phyloP scores from a whole-genome alignment of 2,329 filamentous ascomycete species.

The Pyricularia grisea region DNA sequence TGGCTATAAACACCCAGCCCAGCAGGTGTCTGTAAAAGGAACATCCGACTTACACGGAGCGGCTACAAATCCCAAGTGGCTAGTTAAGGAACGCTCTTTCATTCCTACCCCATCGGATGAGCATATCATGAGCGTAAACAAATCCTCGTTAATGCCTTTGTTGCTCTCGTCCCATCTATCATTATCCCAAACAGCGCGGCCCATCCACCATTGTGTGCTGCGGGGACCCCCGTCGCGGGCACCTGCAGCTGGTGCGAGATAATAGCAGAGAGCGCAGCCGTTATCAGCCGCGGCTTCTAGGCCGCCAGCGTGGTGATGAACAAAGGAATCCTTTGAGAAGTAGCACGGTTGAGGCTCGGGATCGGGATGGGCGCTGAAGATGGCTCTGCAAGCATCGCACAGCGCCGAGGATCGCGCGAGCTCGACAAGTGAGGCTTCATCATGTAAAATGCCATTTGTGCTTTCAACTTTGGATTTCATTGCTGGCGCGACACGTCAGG shows the following conservation, averaged over 20 bases:
- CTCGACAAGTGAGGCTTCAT: neutral
- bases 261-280: neutral
- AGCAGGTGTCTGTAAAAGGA: neutral
- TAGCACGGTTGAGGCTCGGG: neutral
- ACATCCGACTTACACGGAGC: neutral
- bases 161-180: neutral
- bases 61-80: neutral
- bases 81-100: neutral
- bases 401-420: neutral
- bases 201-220: neutral
- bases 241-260: neutral
- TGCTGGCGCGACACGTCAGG: neutral
- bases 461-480: neutral
- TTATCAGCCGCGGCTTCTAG: neutral
- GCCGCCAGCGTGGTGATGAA: neutral
- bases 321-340: neutral
- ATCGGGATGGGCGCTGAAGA: neutral
- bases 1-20: neutral
- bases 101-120: neutral
- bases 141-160: neutral
- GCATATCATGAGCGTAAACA: neutral
- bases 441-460: neutral
- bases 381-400: neutral
- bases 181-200: too few species aligned
- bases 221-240: neutral